Conservation (phyloP, 1,284 basidiomycete genomes). For the Gymnopus androsaceus region DNA sequence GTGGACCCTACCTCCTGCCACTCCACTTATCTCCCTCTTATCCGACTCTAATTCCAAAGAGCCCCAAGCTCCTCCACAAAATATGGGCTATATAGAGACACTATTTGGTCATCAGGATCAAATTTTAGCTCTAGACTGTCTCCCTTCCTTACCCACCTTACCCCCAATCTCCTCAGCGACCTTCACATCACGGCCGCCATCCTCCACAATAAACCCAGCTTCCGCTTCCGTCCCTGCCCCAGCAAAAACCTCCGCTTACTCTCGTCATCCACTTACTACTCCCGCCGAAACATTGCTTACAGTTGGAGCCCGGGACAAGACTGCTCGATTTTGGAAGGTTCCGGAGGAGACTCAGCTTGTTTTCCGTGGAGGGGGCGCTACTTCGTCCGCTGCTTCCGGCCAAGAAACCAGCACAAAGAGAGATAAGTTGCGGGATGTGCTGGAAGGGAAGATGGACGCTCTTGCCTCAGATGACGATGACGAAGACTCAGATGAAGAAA, state of each 20-base stretch:
- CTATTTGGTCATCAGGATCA: constrained; percentile 97
- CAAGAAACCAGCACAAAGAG: constrained; percentile 28
- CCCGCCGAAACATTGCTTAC: constrained; percentile 85
- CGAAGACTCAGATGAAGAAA: constrained; percentile 37
- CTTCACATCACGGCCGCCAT: background rate
- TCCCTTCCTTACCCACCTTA: constrained; percentile 5
- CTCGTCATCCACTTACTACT: constrained; percentile 45
- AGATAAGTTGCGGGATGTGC: constrained; percentile 74
- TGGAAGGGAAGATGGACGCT: constrained; percentile 76
- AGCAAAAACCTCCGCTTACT: background rate
- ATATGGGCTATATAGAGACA: constrained; percentile 91
- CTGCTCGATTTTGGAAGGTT: constrained; percentile 95
- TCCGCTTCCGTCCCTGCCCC: background rate
- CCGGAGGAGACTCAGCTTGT: constrained; percentile 95
- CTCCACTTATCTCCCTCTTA: background rate
- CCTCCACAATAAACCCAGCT: background rate
- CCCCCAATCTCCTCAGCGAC: background rate
- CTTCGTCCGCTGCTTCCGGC: background rate
- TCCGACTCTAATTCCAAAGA: background rate
- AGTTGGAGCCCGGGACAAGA: constrained; percentile 89
- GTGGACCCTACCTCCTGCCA: constrained; percentile 74
- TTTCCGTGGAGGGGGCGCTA: constrained; percentile 83
- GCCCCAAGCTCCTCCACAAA: background rate
- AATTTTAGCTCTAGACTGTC: constrained; percentile 68
- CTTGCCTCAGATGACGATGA: constrained; percentile 52